Evolutionary conservation across 208 protist species (phyloP).

Genomic region (Wallacemonas sp.): DNA sequence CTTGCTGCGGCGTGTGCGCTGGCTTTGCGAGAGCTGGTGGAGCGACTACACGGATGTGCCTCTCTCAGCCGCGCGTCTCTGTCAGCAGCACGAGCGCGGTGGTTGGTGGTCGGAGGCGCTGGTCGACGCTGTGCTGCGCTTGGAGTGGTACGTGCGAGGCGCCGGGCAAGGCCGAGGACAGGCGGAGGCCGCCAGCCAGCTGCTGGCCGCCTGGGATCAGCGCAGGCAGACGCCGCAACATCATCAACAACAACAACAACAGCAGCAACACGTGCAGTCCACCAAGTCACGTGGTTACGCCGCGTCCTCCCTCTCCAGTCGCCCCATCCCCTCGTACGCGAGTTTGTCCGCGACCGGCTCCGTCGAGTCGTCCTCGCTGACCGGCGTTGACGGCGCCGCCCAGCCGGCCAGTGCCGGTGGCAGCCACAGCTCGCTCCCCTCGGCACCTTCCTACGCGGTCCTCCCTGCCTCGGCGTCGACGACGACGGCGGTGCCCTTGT

Average conservation of each 20-base stretch:
- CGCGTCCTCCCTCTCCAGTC: no score
- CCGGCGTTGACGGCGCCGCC: not conserved
- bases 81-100: conserved; percentile 39
- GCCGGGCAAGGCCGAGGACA: not conserved
- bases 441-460: not conserved
- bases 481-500: no score
- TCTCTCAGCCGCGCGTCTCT: conserved; percentile 35
- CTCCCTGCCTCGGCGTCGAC: no score
- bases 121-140: conserved; percentile 56
- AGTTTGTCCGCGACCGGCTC: not conserved
- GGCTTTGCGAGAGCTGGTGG: conserved; percentile 73
- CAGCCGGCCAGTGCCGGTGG: not conserved
- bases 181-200: not conserved
- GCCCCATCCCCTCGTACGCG: no score
- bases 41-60: conserved; percentile 46
- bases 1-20: conserved; percentile 45
- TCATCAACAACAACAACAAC: conserved; percentile 2
- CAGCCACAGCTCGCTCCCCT: not conserved
- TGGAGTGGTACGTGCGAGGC: conserved; percentile 44
- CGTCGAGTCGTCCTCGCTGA: conserved; percentile 2
- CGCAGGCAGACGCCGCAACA: no score
- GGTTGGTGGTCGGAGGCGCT: conserved; percentile 48
- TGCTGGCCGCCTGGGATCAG: conserved; percentile 19
- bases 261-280: conserved; percentile 12
- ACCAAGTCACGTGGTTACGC: no score